Evolutionary conservation across 1,284 basidiomycete genomes (phyloP).

Genomic region (Ceratobasidium sp.): DNA sequence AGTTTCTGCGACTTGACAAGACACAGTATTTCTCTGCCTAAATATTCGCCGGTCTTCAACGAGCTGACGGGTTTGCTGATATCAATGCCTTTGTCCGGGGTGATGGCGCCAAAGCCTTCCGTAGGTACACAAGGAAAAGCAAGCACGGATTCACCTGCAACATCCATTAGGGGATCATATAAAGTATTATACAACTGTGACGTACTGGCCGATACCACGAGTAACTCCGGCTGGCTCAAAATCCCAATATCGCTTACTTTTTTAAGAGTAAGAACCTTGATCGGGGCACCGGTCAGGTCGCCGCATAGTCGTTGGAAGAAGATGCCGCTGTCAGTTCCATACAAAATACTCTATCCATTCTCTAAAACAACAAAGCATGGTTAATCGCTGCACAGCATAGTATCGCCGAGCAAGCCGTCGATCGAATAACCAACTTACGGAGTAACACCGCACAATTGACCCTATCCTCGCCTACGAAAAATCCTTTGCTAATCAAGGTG

Average conservation of each 20-base stretch:
- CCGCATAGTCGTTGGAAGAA: slow-evolving; percentile 90
- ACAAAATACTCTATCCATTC: slow-evolving; percentile 86
- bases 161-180: slow-evolving; percentile 36
- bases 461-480: slow-evolving; percentile 82
- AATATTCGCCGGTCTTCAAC: slow-evolving; percentile 95
- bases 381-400: not conserved
- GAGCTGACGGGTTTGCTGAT: slow-evolving; percentile 97
- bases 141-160: slow-evolving; percentile 87
- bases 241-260: slow-evolving; percentile 98
- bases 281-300: slow-evolving; percentile 72
- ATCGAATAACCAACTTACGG: slow-evolving; percentile 62
- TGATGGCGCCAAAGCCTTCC: slow-evolving; percentile 88
- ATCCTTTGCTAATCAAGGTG: slow-evolving; percentile 83
- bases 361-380: slow-evolving; percentile 55
- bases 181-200: slow-evolving; percentile 22
- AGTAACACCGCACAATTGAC: slow-evolving; percentile 96
- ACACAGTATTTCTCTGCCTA: slow-evolving; percentile 93
- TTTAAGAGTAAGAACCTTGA: slow-evolving; percentile 89
- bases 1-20: slow-evolving; percentile 95
- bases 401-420: not conserved
- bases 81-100: slow-evolving; percentile 91
- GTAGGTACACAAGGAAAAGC: slow-evolving; percentile 96
- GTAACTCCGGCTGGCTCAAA: slow-evolving; percentile 93
- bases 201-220: slow-evolving; percentile 92
- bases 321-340: slow-evolving; percentile 96